Percentiles rank a stretch among this genome's conserved stretches.
Conservation (phyloP, 1,284 basidiomycete species). For the Melampsora americana region DNA sequence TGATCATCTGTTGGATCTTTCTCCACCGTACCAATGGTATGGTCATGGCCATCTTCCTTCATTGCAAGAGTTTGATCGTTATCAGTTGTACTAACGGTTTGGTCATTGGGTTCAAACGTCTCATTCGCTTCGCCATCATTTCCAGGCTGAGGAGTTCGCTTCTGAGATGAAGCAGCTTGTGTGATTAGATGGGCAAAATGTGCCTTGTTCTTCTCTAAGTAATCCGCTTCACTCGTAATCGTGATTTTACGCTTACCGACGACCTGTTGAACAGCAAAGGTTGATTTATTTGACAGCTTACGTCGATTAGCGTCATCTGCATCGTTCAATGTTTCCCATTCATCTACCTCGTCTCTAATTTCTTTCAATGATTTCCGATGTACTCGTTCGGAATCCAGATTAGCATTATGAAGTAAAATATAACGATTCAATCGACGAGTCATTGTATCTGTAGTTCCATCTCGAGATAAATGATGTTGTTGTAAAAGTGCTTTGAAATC, state of each 20-base stretch:
- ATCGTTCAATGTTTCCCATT: conserved; percentile 40
- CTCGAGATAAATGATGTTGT: conserved; percentile 15
- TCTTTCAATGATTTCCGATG: conserved; percentile 26
- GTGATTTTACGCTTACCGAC: conserved; percentile 7
- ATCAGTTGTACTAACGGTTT: too few relatives aligned
- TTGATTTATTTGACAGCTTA: not conserved
- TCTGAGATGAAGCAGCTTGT: not conserved
- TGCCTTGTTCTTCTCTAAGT: not conserved
- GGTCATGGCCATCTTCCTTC: too few relatives aligned
- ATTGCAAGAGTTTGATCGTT: too few relatives aligned
- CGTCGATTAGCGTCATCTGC: conserved; percentile 8
- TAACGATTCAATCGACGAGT: conserved; percentile 22
- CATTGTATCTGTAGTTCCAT: conserved; percentile 9
- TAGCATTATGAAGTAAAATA: conserved; percentile 37
- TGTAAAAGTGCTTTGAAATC: conserved; percentile 23
- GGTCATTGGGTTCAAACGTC: too few relatives aligned
- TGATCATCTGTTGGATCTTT: too few relatives aligned
- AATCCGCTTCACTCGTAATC: conserved; percentile 1
- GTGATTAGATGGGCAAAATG: not conserved
- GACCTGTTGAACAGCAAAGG: conserved; percentile 1
- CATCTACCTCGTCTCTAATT: conserved; percentile 13
- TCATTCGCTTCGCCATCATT: too few relatives aligned
- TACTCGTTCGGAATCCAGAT: conserved; percentile 19
- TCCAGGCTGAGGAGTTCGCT: not conserved
- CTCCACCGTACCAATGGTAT: too few relatives aligned